Percentiles rank a stretch among this genome's conserved stretches.
Conservation (phyloP, 257 asterid species). For the Catharanthus roseus region DNA sequence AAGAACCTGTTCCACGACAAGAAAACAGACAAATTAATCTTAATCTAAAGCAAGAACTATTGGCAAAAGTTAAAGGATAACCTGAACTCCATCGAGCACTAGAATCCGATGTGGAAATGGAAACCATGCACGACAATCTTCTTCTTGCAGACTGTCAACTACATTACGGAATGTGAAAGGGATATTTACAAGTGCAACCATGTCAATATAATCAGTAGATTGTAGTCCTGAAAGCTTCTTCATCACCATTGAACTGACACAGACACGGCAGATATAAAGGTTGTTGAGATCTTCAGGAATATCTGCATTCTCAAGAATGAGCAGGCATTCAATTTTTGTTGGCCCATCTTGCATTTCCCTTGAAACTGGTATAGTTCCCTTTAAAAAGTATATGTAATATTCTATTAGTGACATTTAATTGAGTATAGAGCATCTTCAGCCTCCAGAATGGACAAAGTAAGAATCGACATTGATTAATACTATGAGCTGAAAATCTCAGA, state of each 20-base stretch:
- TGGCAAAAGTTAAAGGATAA: conserved; percentile 17
- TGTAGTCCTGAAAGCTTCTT: conserved; percentile 77
- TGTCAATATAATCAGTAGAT: conserved; percentile 64
- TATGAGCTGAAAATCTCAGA: neutral
- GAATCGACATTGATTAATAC: neutral
- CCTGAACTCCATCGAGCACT: conserved; percentile 95
- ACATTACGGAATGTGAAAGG: conserved; percentile 58
- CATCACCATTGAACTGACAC: conserved; percentile 62
- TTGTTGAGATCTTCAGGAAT: conserved; percentile 52
- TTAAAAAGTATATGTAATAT: conserved; percentile 17
- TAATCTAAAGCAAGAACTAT: neutral
- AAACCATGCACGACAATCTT: conserved; percentile 42
- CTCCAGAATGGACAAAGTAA: conserved; percentile 1
- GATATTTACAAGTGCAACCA: conserved; percentile 67
- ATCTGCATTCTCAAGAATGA: conserved; percentile 51
- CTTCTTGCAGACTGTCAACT: conserved; percentile 26
- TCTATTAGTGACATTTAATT: neutral
- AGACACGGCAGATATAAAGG: conserved; percentile 31
- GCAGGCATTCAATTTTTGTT: conserved; percentile 55
- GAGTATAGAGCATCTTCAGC: neutral
- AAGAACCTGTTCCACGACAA: neutral
- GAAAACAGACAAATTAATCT: neutral
- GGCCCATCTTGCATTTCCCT: conserved; percentile 28
- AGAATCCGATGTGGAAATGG: conserved; percentile 61
- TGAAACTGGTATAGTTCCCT: conserved; percentile 67